Evolutionary conservation across 495 filamentous ascomycete genomes (phyloP).

Genomic region (Penicillium atrosanguineum): DNA sequence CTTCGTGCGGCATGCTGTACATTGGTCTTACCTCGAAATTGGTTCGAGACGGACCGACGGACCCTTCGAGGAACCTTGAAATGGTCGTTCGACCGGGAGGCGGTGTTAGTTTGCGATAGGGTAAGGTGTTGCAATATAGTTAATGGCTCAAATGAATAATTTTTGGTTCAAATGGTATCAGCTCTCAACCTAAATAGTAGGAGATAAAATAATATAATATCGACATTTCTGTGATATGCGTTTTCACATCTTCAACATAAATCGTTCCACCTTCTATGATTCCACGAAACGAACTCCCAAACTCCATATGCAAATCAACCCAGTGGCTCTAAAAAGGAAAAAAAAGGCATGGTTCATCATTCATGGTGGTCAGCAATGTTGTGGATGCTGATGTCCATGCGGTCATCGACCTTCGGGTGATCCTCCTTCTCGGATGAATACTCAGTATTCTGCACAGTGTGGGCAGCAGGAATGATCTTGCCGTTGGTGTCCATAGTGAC

Average conservation of each 20-base stretch:
- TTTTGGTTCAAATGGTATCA: conserved; percentile 15
- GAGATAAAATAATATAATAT: not conserved
- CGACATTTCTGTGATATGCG: not conserved
- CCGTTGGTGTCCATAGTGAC: conserved; percentile 56
- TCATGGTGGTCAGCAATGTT: conserved; percentile 52
- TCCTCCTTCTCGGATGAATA: conserved; percentile 25
- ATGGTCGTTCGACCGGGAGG: no score
- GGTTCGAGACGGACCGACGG: no score
- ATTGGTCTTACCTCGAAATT: no score
- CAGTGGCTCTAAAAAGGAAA: conserved; percentile 7
- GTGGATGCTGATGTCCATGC: conserved; percentile 62
- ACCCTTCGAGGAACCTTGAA: no score
- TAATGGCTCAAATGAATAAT: not conserved
- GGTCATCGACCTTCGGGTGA: conserved; percentile 43
- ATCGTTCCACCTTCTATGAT: conserved; percentile 9
- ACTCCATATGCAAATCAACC: conserved; percentile 18
- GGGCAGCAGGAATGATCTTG: conserved; percentile 50
- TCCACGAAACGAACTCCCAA: conserved; percentile 17
- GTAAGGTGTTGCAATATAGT: not conserved
- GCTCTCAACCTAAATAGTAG: not conserved
- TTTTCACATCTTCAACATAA: conserved; percentile 7
- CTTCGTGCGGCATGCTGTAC: no score
- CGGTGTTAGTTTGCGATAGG: no score
- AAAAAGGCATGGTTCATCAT: conserved; percentile 18
- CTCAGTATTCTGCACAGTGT: not conserved